Evolutionary conservation across 345 rosid genomes (phyloP).

Genomic region (Trapa incisa): DNA sequence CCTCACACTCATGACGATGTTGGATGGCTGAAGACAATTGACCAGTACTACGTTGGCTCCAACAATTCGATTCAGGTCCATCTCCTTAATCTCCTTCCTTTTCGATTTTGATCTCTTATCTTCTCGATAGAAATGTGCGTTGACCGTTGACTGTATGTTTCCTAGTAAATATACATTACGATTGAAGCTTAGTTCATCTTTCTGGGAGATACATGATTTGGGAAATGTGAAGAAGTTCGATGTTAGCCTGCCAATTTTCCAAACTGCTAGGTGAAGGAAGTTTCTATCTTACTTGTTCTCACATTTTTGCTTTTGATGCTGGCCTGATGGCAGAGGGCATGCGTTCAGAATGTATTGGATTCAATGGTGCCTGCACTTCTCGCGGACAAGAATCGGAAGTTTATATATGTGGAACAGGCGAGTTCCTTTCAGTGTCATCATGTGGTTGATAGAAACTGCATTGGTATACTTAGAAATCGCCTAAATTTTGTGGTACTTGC

Average conservation of each 20-base stretch:
- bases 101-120: neutral
- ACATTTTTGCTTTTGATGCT: conserved; percentile 1
- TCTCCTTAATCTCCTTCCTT: neutral
- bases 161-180: no score
- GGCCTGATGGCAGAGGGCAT: conserved; percentile 52
- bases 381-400: conserved; percentile 83
- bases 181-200: no score
- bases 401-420: conserved; percentile 78
- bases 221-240: neutral
- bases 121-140: neutral
- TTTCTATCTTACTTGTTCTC: neutral
- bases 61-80: conserved; percentile 91
- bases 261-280: neutral
- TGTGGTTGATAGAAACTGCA: neutral
- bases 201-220: neutral
- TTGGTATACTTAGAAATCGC: neutral
- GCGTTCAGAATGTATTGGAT: conserved; percentile 90
- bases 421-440: conserved; percentile 12
- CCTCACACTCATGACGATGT: conserved; percentile 94
- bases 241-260: neutral
- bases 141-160: no score
- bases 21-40: conserved; percentile 96
- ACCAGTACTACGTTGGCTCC: conserved; percentile 96
- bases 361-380: conserved; percentile 72
- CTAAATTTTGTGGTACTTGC: neutral